Conservation (phyloP, 164 flowering plant species). For the Stephania cephalantha region DNA sequence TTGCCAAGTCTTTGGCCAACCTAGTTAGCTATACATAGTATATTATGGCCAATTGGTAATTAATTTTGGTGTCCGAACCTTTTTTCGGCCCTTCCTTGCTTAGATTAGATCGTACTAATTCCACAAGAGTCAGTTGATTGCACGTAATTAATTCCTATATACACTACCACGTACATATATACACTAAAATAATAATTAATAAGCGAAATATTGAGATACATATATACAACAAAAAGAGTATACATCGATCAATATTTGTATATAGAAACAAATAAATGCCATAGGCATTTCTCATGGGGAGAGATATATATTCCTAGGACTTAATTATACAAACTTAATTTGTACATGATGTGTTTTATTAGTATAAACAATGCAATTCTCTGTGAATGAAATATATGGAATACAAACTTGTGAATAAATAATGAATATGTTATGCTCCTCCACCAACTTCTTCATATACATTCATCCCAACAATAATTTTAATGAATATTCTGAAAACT, state of each 20-base stretch:
- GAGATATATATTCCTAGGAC: not conserved
- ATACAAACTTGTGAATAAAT: not conserved
- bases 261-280: constrained; percentile 2
- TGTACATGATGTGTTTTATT: constrained; percentile 7
- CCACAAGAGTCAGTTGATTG: too few species aligned
- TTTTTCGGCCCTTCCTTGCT: not conserved
- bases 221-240: too few species aligned
- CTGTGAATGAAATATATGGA: constrained; percentile 4
- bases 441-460: not conserved
- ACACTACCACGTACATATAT: too few species aligned
- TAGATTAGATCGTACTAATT: too few species aligned
- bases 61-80: not conserved
- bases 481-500: not conserved
- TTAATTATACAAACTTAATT: not conserved
- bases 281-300: not conserved
- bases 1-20: constrained; percentile 11
- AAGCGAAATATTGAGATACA: too few species aligned
- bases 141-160: too few species aligned
- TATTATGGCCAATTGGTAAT: not conserved
- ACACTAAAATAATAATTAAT: too few species aligned
- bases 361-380: not conserved
- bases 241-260: too few species aligned
- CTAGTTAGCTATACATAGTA: not conserved
- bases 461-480: not conserved
- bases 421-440: too few species aligned